Evolutionary conservation across 495 filamentous ascomycete genomes (phyloP).

Genomic region (Penicillium parvum): DNA sequence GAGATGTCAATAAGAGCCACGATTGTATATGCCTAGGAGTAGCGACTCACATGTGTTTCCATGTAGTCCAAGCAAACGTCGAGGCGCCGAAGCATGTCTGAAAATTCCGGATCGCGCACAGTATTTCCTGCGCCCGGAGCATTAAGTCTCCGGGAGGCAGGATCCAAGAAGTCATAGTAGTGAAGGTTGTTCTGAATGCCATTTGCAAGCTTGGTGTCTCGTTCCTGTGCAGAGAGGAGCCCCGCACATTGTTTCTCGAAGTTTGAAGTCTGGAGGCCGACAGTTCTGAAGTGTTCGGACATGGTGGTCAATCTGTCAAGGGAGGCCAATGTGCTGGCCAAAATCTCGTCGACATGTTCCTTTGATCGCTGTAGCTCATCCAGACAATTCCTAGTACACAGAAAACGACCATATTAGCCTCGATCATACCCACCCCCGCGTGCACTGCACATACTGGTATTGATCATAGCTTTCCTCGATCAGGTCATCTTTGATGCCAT

Average conservation of each 20-base stretch:
- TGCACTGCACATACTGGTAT: conserved; percentile 60
- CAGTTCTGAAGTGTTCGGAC: conserved; percentile 75
- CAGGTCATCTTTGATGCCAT: conserved; percentile 59
- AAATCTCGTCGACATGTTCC: conserved; percentile 74
- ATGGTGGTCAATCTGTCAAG: conserved; percentile 70
- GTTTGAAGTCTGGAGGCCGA: conserved; percentile 83
- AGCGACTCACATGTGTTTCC: conserved; percentile 72
- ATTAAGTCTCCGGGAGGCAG: conserved; percentile 82
- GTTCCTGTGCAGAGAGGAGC: conserved; percentile 70
- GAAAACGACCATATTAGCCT: conserved; percentile 9
- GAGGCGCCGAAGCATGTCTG: conserved; percentile 76
- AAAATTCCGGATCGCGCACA: conserved; percentile 75
- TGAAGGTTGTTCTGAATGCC: conserved; percentile 79
- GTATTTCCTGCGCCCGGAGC: conserved; percentile 82
- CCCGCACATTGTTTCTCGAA: conserved; percentile 92
- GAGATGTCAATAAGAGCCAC: conserved; percentile 11
- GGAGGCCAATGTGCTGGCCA: conserved; percentile 66
- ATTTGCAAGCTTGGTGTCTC: conserved; percentile 69
- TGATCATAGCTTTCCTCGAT: conserved; percentile 78
- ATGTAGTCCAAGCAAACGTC: conserved; percentile 90
- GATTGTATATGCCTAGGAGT: not conserved
- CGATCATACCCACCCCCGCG: not conserved
- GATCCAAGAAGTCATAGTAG: conserved; percentile 90
- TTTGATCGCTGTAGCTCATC: conserved; percentile 76
- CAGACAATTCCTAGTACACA: conserved; percentile 56